Evolutionary conservation across 2,329 filamentous ascomycete species (phyloP).

Genomic region (Neofusicoccum sp.): DNA sequence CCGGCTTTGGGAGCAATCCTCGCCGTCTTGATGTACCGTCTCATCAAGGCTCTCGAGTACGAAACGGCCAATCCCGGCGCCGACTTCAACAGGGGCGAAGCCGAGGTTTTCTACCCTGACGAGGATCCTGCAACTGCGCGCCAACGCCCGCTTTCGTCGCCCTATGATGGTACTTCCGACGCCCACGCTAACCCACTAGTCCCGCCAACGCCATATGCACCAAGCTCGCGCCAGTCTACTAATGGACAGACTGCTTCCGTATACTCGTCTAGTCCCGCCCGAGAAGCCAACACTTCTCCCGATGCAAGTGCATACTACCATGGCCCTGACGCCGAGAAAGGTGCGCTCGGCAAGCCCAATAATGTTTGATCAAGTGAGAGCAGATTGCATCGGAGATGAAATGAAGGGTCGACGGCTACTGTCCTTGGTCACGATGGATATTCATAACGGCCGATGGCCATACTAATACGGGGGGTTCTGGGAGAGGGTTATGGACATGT

Average conservation of each 20-base stretch:
- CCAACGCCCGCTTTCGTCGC: not conserved
- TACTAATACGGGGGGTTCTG: no score
- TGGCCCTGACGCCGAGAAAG: not conserved
- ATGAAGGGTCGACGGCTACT: no score
- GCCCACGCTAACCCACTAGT: not conserved
- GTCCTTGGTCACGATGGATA: no score
- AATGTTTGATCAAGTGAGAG: not conserved
- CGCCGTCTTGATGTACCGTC: slow-evolving; percentile 52
- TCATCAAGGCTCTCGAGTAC: slow-evolving; percentile 54
- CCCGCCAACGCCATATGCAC: not conserved
- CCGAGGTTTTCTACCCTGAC: slow-evolving; percentile 38
- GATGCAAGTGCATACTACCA: not conserved
- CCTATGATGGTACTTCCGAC: not conserved
- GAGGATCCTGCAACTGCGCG: slow-evolving; percentile 31
- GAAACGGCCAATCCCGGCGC: slow-evolving; percentile 54
- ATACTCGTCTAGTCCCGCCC: not conserved
- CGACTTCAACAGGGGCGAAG: slow-evolving; percentile 49
- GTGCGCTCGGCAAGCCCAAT: not conserved
- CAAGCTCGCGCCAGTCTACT: not conserved
- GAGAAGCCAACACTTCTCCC: not conserved
- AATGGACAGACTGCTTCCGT: slow-evolving; percentile 1
- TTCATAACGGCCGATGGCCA: no score
- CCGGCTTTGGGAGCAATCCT: slow-evolving; percentile 49
- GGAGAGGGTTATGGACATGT: no score
- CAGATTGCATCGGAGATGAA: not conserved